Conservation (phyloP, 2,329 filamentous ascomycete genomes). For the Westerdykella sp. region DNA sequence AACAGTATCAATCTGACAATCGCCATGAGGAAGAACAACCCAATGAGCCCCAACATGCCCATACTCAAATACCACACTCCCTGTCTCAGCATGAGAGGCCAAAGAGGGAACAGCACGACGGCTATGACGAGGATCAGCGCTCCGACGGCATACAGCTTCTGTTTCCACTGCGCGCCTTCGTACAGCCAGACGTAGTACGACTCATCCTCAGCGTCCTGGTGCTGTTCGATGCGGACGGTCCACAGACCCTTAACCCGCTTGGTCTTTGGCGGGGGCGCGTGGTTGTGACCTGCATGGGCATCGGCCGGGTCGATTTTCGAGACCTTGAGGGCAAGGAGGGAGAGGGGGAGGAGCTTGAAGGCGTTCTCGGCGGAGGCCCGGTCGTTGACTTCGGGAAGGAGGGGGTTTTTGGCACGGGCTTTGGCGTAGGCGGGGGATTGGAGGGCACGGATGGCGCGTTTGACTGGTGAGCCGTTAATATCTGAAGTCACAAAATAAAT, state of each 20-base stretch:
- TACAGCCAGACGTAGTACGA: conserved; percentile 97
- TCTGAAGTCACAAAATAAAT: background rate
- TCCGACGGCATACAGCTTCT: conserved; percentile 81
- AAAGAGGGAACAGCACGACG: conserved; percentile 90
- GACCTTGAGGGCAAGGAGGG: conserved; percentile 86
- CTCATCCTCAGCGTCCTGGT: conserved; percentile 81
- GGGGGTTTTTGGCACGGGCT: conserved; percentile 79
- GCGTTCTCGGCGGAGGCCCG: conserved; percentile 83
- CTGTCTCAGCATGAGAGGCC: conserved; percentile 83
- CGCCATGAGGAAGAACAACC: conserved; percentile 93
- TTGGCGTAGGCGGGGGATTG: conserved; percentile 86
- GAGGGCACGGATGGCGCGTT: conserved; percentile 86
- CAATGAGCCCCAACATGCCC: conserved; percentile 82
- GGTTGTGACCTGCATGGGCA: conserved; percentile 57
- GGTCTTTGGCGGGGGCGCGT: conserved; percentile 50
- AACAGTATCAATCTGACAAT: conserved; percentile 96
- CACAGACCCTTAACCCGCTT: conserved; percentile 94
- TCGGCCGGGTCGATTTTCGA: conserved; percentile 72
- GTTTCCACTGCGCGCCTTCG: conserved; percentile 88
- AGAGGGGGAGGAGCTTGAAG: conserved; percentile 92
- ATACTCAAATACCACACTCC: conserved; percentile 98
- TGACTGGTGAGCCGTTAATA: conserved; percentile 54
- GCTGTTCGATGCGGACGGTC: conserved; percentile 92
- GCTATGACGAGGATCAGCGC: conserved; percentile 79
- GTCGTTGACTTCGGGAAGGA: conserved; percentile 82